phyloP scores from a whole-genome alignment of 805 yeast genomes.

The Cyberlindnera japonica region DNA sequence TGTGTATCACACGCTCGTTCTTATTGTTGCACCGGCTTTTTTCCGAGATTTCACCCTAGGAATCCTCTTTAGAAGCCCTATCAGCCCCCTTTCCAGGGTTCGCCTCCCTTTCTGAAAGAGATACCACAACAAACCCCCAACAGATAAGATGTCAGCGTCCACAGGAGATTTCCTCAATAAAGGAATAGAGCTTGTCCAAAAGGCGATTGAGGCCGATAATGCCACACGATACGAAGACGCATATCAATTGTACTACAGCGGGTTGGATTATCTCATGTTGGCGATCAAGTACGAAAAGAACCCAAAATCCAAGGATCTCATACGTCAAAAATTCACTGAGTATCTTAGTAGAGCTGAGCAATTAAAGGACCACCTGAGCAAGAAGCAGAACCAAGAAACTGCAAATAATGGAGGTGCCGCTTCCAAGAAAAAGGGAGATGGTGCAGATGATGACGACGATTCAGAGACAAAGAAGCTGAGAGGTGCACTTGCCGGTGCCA shows the following conservation, averaged over 20 bases:
- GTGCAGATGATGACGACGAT: constrained; percentile 62
- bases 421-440: constrained; percentile 50
- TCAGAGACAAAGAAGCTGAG: constrained; percentile 85
- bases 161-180: constrained; percentile 80
- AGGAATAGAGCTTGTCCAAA: constrained; percentile 92
- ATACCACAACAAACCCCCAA: neutral
- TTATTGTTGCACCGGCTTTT: neutral
- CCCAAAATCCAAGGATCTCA: constrained; percentile 81
- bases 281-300: constrained; percentile 95
- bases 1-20: neutral
- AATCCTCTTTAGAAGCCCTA: neutral
- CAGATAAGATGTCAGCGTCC: constrained; percentile 26
- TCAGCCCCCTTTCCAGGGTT: neutral
- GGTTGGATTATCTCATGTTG: constrained; percentile 90
- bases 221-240: constrained; percentile 92
- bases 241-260: constrained; percentile 85
- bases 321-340: constrained; percentile 85
- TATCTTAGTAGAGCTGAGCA: constrained; percentile 92
- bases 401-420: constrained; percentile 44
- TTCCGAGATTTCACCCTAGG: neutral
- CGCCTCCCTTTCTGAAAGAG: neutral
- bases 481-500: constrained; percentile 89
- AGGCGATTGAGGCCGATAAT: constrained; percentile 92
- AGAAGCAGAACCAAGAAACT: constrained; percentile 40
- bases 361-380: constrained; percentile 82